Conservation (phyloP, 768 basidiomycete genomes). For the Termitomyces heimii region DNA sequence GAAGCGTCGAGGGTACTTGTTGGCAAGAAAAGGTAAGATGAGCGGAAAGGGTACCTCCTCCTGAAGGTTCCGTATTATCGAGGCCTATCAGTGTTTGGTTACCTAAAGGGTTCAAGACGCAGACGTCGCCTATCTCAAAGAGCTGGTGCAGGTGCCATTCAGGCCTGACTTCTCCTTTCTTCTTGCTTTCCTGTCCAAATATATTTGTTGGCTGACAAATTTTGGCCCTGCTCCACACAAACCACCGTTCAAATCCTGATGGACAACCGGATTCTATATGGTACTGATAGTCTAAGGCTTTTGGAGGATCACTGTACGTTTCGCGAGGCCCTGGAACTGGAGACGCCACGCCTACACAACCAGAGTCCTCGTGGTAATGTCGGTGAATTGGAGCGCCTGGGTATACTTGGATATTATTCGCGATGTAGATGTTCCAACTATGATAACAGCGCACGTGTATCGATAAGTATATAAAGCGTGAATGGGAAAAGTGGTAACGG, state of each 20-base stretch:
- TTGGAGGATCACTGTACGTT: constrained; percentile 53
- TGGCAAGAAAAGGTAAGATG: no score
- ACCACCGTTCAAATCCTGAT: no score
- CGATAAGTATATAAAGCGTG: no score
- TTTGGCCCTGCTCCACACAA: no score
- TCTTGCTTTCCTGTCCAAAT: no score
- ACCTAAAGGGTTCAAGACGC: constrained; percentile 36
- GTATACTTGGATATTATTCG: constrained; percentile 34
- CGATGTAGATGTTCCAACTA: constrained; percentile 40
- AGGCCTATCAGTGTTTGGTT: constrained; percentile 40
- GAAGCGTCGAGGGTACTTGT: no score
- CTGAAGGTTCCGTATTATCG: constrained; percentile 47
- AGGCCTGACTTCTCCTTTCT: no score
- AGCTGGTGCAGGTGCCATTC: constrained; percentile 46
- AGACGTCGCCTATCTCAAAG: constrained; percentile 51
- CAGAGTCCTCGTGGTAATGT: constrained; percentile 50
- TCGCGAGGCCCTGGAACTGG: constrained; percentile 32
- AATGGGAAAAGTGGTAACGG: not conserved
- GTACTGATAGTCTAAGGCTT: constrained; percentile 42
- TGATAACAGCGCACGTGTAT: not conserved
- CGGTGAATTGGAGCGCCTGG: constrained; percentile 40
- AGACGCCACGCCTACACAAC: constrained; percentile 49
- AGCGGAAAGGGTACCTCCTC: constrained; percentile 32
- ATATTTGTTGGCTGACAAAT: no score
- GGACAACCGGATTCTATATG: constrained; percentile 39